A percentile compares a stretch with the other conserved stretches of the same genome.
These are phyloP conservation scores for Termitomyces sp. DNA, from an alignment of 768 basidiomycete species.

Conservation along the genomic window DNA sequence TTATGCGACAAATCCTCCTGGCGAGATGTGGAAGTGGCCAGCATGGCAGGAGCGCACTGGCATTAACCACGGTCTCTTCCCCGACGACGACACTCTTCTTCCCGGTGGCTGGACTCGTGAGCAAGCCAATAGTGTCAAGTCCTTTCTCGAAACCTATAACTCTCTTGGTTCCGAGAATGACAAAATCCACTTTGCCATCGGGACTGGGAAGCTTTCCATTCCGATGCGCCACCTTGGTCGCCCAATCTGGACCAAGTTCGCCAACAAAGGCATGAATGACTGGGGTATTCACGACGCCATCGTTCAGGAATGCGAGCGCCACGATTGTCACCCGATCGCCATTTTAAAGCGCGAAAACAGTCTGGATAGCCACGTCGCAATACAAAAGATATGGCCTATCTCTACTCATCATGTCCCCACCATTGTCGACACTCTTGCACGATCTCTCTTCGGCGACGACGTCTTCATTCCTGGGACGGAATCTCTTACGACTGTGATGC, in stretches of 20 bases:
- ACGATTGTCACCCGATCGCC: not conserved
- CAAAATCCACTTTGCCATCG: not conserved
- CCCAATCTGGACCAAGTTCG: not conserved
- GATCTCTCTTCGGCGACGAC: not conserved
- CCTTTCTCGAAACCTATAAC: not conserved
- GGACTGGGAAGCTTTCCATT: not conserved
- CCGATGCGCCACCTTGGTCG: not conserved
- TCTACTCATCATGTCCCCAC: not conserved
- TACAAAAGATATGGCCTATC: not conserved
- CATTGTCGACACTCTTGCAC: not conserved
- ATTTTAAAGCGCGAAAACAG: not conserved
- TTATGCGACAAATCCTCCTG: not conserved
- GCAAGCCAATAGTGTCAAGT: not conserved
- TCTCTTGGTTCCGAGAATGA: not conserved
- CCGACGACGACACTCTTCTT: not conserved
- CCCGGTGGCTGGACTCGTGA: not conserved
- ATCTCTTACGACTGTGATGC: not conserved
- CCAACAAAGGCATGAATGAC: not conserved
- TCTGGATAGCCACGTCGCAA: not conserved
- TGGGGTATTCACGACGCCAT: not conserved
- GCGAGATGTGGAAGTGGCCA: not conserved
- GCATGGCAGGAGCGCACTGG: not conserved
- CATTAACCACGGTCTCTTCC: not conserved
- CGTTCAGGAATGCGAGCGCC: not conserved
- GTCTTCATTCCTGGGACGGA: not conserved